phyloP scores from a whole-genome alignment of 805 yeast genomes.

The Lipomyces anomalus region DNA sequence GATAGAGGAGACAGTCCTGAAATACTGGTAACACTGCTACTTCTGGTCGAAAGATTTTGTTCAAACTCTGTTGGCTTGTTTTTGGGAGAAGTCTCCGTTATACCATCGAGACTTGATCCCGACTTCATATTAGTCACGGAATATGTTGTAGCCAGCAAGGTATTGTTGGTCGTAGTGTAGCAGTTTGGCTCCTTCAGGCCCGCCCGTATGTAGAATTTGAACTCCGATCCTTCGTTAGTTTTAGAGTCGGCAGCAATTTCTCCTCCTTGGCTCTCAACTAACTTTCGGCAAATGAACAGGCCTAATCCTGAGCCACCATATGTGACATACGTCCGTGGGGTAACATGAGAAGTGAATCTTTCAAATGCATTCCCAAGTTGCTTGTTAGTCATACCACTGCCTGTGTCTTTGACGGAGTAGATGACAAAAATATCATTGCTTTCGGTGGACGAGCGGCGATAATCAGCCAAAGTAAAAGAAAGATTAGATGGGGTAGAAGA shows the following conservation, averaged over 20 bases:
- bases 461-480: not conserved
- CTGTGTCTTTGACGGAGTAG: conserved; percentile 79
- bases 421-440: conserved; percentile 27
- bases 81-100: not conserved
- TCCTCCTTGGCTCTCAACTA: conserved; percentile 89
- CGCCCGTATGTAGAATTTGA: conserved; percentile 63
- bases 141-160: no score
- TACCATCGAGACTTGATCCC: not conserved
- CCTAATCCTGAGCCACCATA: conserved; percentile 97
- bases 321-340: conserved; percentile 71
- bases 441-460: not conserved
- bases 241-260: conserved; percentile 66
- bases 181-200: not conserved
- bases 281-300: conserved; percentile 77
- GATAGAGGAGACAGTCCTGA: not conserved
- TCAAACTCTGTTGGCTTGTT: no score
- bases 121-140: not conserved
- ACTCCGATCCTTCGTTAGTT: conserved; percentile 78
- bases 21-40: no score
- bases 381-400: conserved; percentile 85
- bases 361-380: conserved; percentile 83
- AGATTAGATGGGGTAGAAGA: conserved; percentile 7
- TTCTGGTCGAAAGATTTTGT: no score
- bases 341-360: conserved; percentile 96
- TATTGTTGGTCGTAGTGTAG: no score